Base-by-base conservation (phyloP, 1,139 yeast genomes). In the Wickerhamiella pararugosa region DNA sequence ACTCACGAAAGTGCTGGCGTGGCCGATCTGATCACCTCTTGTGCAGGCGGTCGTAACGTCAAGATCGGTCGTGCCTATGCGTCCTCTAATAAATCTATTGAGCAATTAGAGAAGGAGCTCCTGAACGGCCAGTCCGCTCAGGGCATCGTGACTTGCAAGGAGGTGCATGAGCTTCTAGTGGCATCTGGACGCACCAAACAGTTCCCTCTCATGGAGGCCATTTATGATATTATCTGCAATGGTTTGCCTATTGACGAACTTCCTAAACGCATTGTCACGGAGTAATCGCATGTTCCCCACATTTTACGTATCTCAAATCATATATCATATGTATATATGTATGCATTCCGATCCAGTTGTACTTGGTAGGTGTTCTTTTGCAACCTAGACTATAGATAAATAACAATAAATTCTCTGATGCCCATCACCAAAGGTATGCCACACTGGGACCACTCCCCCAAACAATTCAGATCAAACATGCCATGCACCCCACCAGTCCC, bases 11-110 rank as follows among this genome's bases (percentile, higher is more conserved):
- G 82, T 51, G 94, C 95, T 25, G 97, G 97, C 65, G 95, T 87
- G 36, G 97, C 97, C 32, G 97, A 87, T 64, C 72, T 87, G 58
- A 86, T 87, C 64, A 87, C 97, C 44, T 84, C 97, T 29, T 87
- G 97, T 65, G 76, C 93, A 15, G 95, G 95, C 54, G 97, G 97
- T 56, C 75, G 97, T 67, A 87, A 87, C 65, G 92, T 81, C 56
- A 76, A 79, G 61, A 92, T 87, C 49, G 97, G 92, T 46, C 75
- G 71, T 53, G 69, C 56, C 46, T 51, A 63, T 45, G 61, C 78
- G 69, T 82, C 74, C 60, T 66, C 81, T 49, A 75, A 76, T 44
- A 79, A 75, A 52, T 65, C 71, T 51, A 87, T 94, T 36, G 69
- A 71, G 61, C 84, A 76, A 54, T 81, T 92, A 47, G 97, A 87